Conservation (phyloP, 352 stramenopile species). For the Peronospora destructor region DNA sequence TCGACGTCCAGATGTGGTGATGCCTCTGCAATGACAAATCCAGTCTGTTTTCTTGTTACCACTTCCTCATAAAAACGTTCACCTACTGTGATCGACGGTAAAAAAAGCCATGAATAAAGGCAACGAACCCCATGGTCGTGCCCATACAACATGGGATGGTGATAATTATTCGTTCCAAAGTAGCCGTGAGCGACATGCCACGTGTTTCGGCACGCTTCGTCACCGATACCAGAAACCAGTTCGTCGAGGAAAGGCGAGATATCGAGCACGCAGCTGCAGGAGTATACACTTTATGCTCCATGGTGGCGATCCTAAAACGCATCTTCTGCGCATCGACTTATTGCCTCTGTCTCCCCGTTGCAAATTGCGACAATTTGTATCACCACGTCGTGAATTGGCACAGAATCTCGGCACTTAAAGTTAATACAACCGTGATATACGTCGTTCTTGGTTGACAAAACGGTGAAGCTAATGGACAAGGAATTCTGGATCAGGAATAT, state of each 20-base stretch:
- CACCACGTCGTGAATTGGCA: conserved; percentile 5
- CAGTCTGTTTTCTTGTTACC: too few species aligned
- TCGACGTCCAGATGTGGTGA: too few species aligned
- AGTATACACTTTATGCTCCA: not conserved
- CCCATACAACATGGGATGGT: not conserved
- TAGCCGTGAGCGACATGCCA: not conserved
- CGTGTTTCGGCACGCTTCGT: not conserved
- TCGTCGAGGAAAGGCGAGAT: conserved; percentile 5
- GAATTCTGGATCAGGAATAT: not conserved
- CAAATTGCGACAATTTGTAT: conserved; percentile 3
- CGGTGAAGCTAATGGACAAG: not conserved
- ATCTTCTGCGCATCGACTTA: conserved; percentile 10
- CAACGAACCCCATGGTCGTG: not conserved
- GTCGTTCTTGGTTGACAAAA: not conserved
- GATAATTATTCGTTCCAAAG: conserved; percentile 2
- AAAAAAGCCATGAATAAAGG: conserved; percentile 6
- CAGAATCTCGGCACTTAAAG: not conserved
- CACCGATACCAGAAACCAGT: not conserved
- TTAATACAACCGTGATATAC: not conserved
- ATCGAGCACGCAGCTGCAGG: conserved; percentile 7
- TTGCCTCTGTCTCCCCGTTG: not conserved
- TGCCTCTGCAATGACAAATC: not conserved
- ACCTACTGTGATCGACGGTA: not conserved
- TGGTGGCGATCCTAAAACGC: not conserved
- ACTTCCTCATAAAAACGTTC: too few species aligned